Conservation (phyloP, 2,329 filamentous ascomycete species). For the Mycosphaerella sp. region DNA sequence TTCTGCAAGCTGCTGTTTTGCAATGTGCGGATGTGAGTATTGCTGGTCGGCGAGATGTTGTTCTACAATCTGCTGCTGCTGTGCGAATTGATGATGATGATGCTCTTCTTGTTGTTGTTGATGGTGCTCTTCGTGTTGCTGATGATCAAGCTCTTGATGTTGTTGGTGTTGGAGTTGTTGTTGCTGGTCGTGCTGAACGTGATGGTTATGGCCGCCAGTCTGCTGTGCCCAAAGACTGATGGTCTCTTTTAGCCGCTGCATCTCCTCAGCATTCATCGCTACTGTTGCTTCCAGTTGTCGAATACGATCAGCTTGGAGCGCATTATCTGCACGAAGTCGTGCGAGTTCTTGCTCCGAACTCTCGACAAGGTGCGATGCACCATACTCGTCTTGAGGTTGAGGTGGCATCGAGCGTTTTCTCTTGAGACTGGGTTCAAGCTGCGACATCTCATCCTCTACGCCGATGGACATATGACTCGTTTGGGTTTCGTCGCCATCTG, state of each 20-base stretch:
- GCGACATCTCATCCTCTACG: not conserved
- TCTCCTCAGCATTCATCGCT: conserved; percentile 5
- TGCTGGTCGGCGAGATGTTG: not conserved
- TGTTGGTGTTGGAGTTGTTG: not conserved
- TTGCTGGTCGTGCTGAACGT: conserved; percentile 7
- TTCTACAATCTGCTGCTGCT: not conserved
- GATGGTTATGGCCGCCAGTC: conserved; percentile 1
- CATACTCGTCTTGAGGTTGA: not conserved
- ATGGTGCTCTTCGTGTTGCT: not conserved
- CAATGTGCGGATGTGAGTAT: not conserved
- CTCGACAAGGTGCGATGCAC: conserved; percentile 16
- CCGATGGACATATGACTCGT: conserved; percentile 6
- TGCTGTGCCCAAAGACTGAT: conserved; percentile 14
- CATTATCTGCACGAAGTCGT: conserved; percentile 38
- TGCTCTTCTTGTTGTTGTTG: not conserved
- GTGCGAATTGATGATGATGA: not conserved
- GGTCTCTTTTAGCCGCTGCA: conserved; percentile 12
- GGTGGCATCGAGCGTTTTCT: conserved; percentile 12
- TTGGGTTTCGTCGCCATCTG: conserved; percentile 19
- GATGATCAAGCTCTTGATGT: not conserved
- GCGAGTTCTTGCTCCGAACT: conserved; percentile 35
- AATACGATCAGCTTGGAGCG: conserved; percentile 37
- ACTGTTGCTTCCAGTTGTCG: conserved; percentile 22
- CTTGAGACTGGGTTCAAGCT: conserved; percentile 5
- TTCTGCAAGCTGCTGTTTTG: not conserved